Base-by-base conservation (phyloP, 169 alveolate species). In the Plasmodium gonderi region DNA sequence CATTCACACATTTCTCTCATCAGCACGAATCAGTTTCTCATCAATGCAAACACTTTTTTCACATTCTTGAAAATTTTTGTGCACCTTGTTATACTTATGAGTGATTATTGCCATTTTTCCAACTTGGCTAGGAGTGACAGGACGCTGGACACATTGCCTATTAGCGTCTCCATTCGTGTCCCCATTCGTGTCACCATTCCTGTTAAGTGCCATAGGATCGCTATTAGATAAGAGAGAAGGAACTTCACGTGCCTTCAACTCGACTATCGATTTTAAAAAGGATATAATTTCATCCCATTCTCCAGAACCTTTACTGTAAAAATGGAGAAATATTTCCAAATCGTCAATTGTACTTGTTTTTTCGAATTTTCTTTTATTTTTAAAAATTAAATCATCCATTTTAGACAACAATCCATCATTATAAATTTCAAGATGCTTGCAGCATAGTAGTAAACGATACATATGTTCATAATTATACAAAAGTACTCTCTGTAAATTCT, bases 201-300 rank as follows among this genome's bases (percentile, higher is more conserved):
- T n/a, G n/a, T n/a, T n/a, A n/a, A n/a, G n/a, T n/a, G n/a, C n/a
- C n/a, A n/a, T n/a, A n/a, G n/a, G n/a, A n/a, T n/a, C n/a, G n/a
- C n/a, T n/a, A n/a, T n/a, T n/a, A n/a, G n/a, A n/a, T n/a, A n/a
- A n/a, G n/a, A n/a, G n/a, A n/a, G 9, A 20, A 14, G 1, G 1
- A 29, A 2, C 23, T 11, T 3, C 40, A 14, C 36, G 38, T 14
- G 20, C 54, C 38, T 76, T 76, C 65, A 12, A 26, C 26, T 65
- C 29, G 8, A 64, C 31, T 44, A 90, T 17, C 8, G 38, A 45
- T 11, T 64, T 65, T 45, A 90, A 65, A 49, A 51, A 65, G 23
- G 23, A 42, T 8, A 76, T 4, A 12, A 90, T 90, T 17, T 90
- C 94, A 17, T 38, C 91, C 94, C 94, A 90, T 7, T 90, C 94